Percentiles rank a stretch among this genome's conserved stretches.
Evolutionary conservation across 306 rosid genomes (phyloP).

Genomic region (Vicia faba): DNA sequence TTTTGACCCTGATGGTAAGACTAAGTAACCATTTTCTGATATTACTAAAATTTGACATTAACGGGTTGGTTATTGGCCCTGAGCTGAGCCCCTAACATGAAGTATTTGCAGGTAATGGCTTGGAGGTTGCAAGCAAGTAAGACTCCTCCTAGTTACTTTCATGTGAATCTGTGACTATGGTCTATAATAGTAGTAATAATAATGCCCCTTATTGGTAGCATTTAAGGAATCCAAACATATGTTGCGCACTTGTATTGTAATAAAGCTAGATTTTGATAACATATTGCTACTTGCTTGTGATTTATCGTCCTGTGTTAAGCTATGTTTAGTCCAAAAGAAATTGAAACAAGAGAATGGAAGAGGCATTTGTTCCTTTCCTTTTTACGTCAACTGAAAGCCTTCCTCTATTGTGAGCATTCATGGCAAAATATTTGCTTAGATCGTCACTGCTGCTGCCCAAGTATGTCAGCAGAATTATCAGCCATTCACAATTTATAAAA

Average conservation of each 20-base stretch:
- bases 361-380: background rate
- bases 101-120: slow-evolving; percentile 68
- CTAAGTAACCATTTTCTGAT: background rate
- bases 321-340: background rate
- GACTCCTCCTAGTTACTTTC: slow-evolving; percentile 34
- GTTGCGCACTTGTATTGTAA: background rate
- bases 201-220: background rate
- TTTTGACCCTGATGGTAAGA: slow-evolving; percentile 91
- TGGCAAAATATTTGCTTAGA: background rate
- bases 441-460: too few relatives aligned
- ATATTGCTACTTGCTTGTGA: background rate
- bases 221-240: slow-evolving; percentile 8
- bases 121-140: slow-evolving; percentile 70
- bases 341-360: background rate
- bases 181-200: background rate
- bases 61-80: background rate
- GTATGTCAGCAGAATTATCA: too few relatives aligned
- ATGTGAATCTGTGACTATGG: background rate
- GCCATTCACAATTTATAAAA: too few relatives aligned
- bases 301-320: background rate
- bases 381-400: background rate
- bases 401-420: background rate
- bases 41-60: background rate
- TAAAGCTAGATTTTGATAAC: slow-evolving; percentile 9
- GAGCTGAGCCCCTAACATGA: background rate